phyloP scores from a whole-genome alignment of 345 rosid species.

The Gossypium bickii region DNA sequence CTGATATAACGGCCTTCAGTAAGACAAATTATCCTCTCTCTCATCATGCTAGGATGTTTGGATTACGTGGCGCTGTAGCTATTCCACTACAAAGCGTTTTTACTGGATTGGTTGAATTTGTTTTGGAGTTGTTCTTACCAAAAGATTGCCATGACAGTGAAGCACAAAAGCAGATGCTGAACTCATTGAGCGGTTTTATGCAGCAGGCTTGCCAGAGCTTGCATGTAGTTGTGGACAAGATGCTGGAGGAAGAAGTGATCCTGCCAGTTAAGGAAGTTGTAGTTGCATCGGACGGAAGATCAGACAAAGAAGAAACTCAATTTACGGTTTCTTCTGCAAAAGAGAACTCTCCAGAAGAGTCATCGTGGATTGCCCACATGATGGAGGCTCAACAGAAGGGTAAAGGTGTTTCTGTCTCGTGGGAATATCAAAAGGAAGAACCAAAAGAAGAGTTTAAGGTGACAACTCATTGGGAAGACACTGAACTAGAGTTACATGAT shows the following conservation, averaged over 20 bases:
- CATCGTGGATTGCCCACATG: constrained; percentile 56
- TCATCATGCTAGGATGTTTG: constrained; percentile 81
- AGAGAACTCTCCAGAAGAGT: constrained; percentile 38
- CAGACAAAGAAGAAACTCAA: constrained; percentile 25
- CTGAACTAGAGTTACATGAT: constrained; percentile 28
- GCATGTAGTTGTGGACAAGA: constrained; percentile 49
- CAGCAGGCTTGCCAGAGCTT: constrained; percentile 50
- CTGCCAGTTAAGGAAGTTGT: constrained; percentile 30
- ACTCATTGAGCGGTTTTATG: constrained; percentile 40
- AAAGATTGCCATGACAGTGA: constrained; percentile 46
- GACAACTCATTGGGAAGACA: constrained; percentile 38
- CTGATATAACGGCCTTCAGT: constrained; percentile 59
- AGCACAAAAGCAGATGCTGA: constrained; percentile 46
- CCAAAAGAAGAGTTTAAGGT: constrained; percentile 57
- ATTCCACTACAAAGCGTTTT: constrained; percentile 52
- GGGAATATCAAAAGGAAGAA: constrained; percentile 57
- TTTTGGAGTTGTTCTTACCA: constrained; percentile 82
- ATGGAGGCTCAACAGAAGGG: constrained; percentile 58
- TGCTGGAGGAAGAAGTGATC: constrained; percentile 43
- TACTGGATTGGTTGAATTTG: constrained; percentile 54
- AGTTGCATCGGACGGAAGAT: constrained; percentile 26
- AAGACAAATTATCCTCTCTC: constrained; percentile 73
- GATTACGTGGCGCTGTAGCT: constrained; percentile 67
- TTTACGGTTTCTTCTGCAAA: constrained; percentile 32
- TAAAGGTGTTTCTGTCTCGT: constrained; percentile 53